These are phyloP conservation scores for Wickerhamiella parazyma DNA, from an alignment of 805 yeast genomes.

Conservation along the genomic window DNA sequence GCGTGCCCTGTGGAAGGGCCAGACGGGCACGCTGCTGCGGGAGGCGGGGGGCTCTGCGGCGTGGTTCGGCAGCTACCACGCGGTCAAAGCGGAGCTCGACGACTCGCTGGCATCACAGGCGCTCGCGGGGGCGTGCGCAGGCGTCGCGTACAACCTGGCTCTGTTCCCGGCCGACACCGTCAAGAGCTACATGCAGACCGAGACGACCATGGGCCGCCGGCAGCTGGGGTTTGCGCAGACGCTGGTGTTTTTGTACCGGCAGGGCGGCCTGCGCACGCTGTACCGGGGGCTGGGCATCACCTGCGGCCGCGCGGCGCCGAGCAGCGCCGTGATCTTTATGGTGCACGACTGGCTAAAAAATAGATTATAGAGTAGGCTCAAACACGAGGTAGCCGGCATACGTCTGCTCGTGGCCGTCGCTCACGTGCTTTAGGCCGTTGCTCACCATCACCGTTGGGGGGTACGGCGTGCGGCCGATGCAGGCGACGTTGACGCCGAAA, in stretches of 20 bases:
- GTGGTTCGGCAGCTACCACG: conserved; percentile 87
- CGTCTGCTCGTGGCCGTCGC: background rate
- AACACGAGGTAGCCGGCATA: background rate
- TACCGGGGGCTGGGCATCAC: conserved; percentile 83
- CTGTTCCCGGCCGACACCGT: conserved; percentile 85
- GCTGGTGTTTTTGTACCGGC: conserved; percentile 29
- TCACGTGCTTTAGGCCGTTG: conserved; percentile 1
- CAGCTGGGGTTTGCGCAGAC: conserved; percentile 28
- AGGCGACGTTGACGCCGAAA: conserved; percentile 1
- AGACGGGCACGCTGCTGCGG: conserved; percentile 62
- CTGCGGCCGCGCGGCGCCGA: conserved; percentile 68
- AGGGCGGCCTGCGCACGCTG: conserved; percentile 55
- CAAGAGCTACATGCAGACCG: conserved; percentile 73
- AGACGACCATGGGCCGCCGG: conserved; percentile 28
- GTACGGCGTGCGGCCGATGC: background rate
- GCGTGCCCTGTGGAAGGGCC: conserved; percentile 76
- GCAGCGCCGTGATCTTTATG: conserved; percentile 76
- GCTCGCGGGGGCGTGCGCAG: conserved; percentile 76
- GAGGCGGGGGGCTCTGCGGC: conserved; percentile 85
- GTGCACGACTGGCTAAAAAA: conserved; percentile 42
- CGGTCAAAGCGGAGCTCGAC: conserved; percentile 22
- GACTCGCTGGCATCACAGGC: conserved; percentile 24
- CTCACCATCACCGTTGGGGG: background rate
- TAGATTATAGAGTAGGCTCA: background rate
- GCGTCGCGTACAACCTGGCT: conserved; percentile 64